Base-by-base conservation (phyloP, 148 eudicot species). In the Rhododendron ovatum region DNA sequence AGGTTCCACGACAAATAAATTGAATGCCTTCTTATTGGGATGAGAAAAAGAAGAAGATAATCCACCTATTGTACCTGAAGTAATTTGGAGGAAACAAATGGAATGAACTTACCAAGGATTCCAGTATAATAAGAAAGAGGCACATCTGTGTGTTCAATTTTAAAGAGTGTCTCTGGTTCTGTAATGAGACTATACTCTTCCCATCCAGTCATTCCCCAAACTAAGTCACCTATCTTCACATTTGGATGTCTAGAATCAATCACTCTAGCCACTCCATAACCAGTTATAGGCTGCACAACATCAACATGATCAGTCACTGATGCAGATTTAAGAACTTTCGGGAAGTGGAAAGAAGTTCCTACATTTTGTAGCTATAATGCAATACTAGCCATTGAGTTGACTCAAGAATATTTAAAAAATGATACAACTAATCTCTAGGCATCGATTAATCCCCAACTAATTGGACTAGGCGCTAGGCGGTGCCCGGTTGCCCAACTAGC, bases 71-170 rank as follows among this genome's bases (percentile, higher is more conserved):
- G 55, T 43, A 2, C n/a, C 24, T 39, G 48, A 41, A 75, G 17
- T 26, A 57, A 33, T 47, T 26, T 20, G 41, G 65, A 35, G 67
- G n/a, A 18, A 17, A 14, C 11, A 73, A 65, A 67, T 45, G 8
- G 48, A 83, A 69, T 26, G 41, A 61, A 57, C 87, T 73, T 86
- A 94, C 98, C 95, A 35, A 94, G 95, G 84, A 94, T 88, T 82
- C 97, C 97, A 0, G 95, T 90, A 84, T 91, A 93, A 84, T 93
- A 93, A 71, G 94, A 91, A 43, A 93, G 94, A 71, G 95, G 98
- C 71, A 93, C 94, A 82, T 93, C 94, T 14, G 88, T 90, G 74
- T 94, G 85, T 51, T 92, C 83, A 57, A 94, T 93, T 80, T 94
- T 94, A 81, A 92, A 86, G 15, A 91, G 69, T 18, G 26, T 24